A percentile compares a stretch with the other conserved stretches of the same genome.
Conservation (phyloP, 768 basidiomycete species). For the Mycena albidolilacea region DNA sequence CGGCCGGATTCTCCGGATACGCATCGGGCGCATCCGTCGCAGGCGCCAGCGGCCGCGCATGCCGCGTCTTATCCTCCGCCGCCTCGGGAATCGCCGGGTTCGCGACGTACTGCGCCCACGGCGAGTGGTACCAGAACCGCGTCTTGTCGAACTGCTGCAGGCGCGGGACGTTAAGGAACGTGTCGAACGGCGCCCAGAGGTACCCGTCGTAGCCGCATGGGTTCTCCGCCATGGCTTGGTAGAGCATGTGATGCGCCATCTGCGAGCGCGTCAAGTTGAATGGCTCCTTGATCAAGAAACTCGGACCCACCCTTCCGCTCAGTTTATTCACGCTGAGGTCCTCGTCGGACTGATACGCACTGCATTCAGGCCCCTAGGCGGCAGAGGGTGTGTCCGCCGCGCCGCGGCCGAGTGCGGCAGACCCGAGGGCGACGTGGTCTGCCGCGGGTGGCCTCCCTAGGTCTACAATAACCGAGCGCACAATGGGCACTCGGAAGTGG, state of each 20-base stretch:
- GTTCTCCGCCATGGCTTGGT: slow-evolving; percentile 19
- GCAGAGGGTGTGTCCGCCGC: too few species aligned
- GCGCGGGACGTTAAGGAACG: slow-evolving; percentile 14
- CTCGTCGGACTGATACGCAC: too few species aligned
- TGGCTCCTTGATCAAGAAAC: too few species aligned
- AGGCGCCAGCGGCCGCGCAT: neutral
- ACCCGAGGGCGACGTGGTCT: too few species aligned
- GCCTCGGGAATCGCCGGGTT: neutral
- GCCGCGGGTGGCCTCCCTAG: too few species aligned
- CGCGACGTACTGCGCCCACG: slow-evolving; percentile 13
- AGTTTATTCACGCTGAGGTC: too few species aligned
- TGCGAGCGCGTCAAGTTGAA: too few species aligned
- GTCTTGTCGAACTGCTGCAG: slow-evolving; percentile 15
- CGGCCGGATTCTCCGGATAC: slow-evolving; percentile 19
- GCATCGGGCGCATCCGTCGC: neutral
- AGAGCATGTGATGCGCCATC: slow-evolving; percentile 22
- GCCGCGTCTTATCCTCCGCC: neutral
- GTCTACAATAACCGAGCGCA: too few species aligned
- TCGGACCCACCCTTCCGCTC: too few species aligned
- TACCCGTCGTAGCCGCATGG: slow-evolving; percentile 20
- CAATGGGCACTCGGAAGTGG: too few species aligned
- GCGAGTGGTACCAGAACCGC: slow-evolving; percentile 18
- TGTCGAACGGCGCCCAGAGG: slow-evolving; percentile 25
- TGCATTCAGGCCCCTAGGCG: too few species aligned
- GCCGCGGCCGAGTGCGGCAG: too few species aligned